These are phyloP conservation scores for Nematodospora valgi DNA, from an alignment of 805 yeast genomes.

Conservation along the genomic window DNA sequence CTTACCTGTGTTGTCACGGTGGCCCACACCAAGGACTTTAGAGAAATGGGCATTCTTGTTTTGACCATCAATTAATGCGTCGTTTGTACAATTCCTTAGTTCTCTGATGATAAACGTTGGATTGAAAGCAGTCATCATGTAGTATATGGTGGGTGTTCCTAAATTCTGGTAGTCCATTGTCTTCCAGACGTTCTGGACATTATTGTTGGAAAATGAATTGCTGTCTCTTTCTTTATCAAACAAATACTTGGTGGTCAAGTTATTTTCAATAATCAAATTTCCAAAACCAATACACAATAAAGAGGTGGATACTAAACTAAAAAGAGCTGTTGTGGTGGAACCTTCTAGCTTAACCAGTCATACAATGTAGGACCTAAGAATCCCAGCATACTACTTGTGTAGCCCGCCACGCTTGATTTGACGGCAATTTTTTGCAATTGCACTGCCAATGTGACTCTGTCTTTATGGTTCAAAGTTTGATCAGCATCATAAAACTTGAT, in stretches of 20 bases:
- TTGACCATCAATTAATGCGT: constrained; percentile 1
- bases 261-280: constrained; percentile 16
- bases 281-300: constrained; percentile 31
- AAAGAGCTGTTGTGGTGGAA: constrained; percentile 4
- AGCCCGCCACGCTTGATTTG: constrained; percentile 22
- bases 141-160: constrained; percentile 43
- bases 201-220: constrained; percentile 1
- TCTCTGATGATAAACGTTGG: constrained; percentile 53
- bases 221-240: constrained; percentile 17
- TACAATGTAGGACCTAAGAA: constrained; percentile 31
- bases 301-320: constrained; percentile 30
- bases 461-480: constrained; percentile 26
- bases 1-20: constrained; percentile 3
- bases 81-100: constrained; percentile 36
- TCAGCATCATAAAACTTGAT: constrained; percentile 41
- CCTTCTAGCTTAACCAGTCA: constrained; percentile 10
- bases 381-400: constrained; percentile 23
- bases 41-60: background rate
- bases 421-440: constrained; percentile 26
- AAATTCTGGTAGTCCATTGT: constrained; percentile 34
- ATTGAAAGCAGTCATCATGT: constrained; percentile 47
- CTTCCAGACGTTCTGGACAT: constrained; percentile 27
- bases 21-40: constrained; percentile 3
- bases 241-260: constrained; percentile 18
- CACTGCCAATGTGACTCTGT: constrained; percentile 26